A percentile compares a stretch with the other conserved stretches of the same genome.
Conservation (phyloP, 1,284 basidiomycete species). For the Ustilago vetiveriae region DNA sequence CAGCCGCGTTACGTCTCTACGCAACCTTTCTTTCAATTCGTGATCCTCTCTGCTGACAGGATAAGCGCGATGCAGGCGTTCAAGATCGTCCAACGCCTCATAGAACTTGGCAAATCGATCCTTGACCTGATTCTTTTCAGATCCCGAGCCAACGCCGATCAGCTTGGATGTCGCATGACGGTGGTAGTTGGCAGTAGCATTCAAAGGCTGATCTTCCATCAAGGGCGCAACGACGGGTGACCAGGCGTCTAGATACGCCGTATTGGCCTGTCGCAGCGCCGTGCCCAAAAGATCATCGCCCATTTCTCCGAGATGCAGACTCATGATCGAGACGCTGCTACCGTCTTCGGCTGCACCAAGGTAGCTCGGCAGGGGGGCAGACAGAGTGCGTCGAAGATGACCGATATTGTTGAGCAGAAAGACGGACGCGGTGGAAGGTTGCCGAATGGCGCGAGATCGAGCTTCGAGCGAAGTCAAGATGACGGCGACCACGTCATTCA, state of each 20-base stretch:
- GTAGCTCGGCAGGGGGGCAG: constrained; percentile 26
- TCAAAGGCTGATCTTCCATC: constrained; percentile 54
- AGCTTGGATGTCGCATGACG: constrained; percentile 51
- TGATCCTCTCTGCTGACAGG: constrained; percentile 54
- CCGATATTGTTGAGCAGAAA: constrained; percentile 62
- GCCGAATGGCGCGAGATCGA: constrained; percentile 53
- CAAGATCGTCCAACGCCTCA: constrained; percentile 58
- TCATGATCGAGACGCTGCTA: constrained; percentile 23
- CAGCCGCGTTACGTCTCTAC: constrained; percentile 50
- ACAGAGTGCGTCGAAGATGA: constrained; percentile 43
- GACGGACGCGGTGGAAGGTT: constrained; percentile 57
- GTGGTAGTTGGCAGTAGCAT: constrained; percentile 34
- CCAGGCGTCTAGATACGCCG: constrained; percentile 62
- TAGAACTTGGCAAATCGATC: constrained; percentile 62
- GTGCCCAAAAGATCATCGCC: constrained; percentile 52
- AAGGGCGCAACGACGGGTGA: constrained; percentile 54
- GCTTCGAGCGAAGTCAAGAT: constrained; percentile 54
- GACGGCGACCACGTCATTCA: constrained; percentile 53
- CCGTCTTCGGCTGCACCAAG: constrained; percentile 28
- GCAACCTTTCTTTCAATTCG: constrained; percentile 46
- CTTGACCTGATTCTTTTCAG: constrained; percentile 60
- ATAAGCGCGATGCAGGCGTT: constrained; percentile 58
- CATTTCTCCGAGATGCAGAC: constrained; percentile 46
- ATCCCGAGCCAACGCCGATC: constrained; percentile 50
- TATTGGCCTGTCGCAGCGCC: constrained; percentile 53